A percentile compares a stretch with the other conserved stretches of the same genome.
Conservation (phyloP, 78 protist genomes). For the Diacronema lutheri region DNA sequence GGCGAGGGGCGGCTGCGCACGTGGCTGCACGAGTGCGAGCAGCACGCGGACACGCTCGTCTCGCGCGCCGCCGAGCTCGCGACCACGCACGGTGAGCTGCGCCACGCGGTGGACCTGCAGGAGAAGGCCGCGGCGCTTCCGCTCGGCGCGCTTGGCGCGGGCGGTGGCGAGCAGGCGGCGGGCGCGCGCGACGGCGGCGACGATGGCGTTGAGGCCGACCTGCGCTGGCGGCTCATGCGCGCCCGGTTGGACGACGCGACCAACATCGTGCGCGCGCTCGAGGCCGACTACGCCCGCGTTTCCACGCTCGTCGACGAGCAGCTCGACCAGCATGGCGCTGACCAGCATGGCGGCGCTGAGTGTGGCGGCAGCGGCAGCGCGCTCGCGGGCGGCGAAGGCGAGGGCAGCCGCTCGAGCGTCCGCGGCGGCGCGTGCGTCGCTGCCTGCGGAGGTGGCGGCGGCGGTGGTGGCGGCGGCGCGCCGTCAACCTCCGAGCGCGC, state of each 20-base stretch:
- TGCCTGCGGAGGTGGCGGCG: neutral
- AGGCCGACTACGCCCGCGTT: neutral
- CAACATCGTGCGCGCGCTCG: neutral
- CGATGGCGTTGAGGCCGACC: too few species aligned
- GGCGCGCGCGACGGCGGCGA: neutral
- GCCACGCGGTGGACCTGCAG: neutral
- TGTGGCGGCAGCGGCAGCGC: too few species aligned
- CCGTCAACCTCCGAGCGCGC: too few species aligned
- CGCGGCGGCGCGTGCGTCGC: neutral
- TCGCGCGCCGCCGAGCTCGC: neutral
- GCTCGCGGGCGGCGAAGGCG: too few species aligned
- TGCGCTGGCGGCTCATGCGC: too few species aligned
- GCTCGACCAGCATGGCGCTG: too few species aligned
- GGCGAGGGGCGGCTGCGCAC: constrained; percentile 17
- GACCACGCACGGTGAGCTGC: neutral
- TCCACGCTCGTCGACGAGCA: neutral
- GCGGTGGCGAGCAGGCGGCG: neutral
- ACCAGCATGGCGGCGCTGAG: too few species aligned
- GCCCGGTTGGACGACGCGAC: too few species aligned
- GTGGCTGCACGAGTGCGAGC: constrained; percentile 5
- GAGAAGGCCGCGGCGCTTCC: neutral
- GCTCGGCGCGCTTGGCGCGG: neutral
- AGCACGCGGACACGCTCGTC: neutral
- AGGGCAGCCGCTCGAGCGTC: neutral
- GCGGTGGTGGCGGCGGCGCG: neutral